phyloP scores from a whole-genome alignment of 805 yeast species.

The Yamadazyma laniorum region DNA sequence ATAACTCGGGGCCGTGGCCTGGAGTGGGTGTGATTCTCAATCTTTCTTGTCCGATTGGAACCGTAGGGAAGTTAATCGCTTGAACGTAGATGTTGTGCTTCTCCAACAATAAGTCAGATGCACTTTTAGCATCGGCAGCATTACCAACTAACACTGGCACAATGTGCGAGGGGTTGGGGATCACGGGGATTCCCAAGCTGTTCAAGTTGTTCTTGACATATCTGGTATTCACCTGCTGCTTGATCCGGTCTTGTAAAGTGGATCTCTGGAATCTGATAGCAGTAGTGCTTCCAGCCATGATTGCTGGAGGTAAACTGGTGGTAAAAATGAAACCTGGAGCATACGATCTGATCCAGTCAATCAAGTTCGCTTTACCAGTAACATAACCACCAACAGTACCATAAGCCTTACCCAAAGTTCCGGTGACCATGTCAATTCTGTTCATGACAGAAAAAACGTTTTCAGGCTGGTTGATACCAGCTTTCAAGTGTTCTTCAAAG shows the following conservation, averaged over 20 bases:
- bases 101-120: conserved; percentile 84
- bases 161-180: conserved; percentile 96
- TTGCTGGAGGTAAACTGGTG: conserved; percentile 94
- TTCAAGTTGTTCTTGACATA: conserved; percentile 76
- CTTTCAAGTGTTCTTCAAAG: conserved; percentile 73
- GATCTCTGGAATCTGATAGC: conserved; percentile 83
- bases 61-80: conserved; percentile 98
- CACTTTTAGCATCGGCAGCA: conserved; percentile 86
- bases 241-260: conserved; percentile 72
- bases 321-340: conserved; percentile 98
- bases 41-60: conserved; percentile 92
- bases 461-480: conserved; percentile 54
- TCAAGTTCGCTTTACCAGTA: conserved; percentile 78
- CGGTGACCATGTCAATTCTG: conserved; percentile 93
- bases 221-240: conserved; percentile 81
- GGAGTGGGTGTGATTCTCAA: conserved; percentile 99
- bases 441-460: conserved; percentile 63
- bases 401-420: conserved; percentile 95
- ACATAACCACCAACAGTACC: conserved; percentile 98
- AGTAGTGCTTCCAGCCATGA: conserved; percentile 91
- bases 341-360: conserved; percentile 94
- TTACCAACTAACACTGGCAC: conserved; percentile 95
- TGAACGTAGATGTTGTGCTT: conserved; percentile 91
- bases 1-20: conserved; percentile 77
- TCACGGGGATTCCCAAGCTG: conserved; percentile 82